Conservation (phyloP, 148 eudicot species). For the Rhododendron simsii region DNA sequence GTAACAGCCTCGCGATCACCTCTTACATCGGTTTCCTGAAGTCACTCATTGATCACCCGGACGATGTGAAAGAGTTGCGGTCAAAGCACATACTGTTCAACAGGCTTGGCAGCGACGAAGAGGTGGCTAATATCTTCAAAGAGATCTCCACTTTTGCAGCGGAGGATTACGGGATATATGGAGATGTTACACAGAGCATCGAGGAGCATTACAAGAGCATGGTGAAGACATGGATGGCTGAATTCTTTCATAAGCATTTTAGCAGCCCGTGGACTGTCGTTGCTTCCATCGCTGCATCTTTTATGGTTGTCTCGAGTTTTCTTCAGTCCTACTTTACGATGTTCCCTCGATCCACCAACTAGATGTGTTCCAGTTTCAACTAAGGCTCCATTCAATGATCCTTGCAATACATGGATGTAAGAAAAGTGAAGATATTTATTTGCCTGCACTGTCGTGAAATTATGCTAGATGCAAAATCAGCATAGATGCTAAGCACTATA, state of each 20-base stretch:
- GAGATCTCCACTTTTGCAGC: neutral
- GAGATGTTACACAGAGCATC: neutral
- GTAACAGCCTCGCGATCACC: neutral
- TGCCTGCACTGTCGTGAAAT: no score
- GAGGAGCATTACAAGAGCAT: neutral
- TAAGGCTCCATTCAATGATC: no score
- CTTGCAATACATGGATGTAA: no score
- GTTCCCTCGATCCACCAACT: neutral
- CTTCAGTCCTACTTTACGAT: neutral
- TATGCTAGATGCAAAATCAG: no score
- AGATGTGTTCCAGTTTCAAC: neutral
- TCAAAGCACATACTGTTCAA: neutral
- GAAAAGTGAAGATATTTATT: no score
- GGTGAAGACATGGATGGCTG: constrained; percentile 5
- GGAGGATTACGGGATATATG: neutral
- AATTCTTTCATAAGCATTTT: neutral
- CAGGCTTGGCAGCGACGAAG: neutral
- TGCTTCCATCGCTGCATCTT: neutral
- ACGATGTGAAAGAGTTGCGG: neutral
- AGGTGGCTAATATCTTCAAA: neutral
- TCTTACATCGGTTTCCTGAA: neutral
- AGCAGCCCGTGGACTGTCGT: constrained; percentile 3
- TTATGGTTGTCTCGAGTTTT: neutral
- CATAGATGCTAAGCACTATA: no score
- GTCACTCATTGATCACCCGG: neutral